Conservation (phyloP, 768 basidiomycete genomes). For the Pulveroboletus sp. region DNA sequence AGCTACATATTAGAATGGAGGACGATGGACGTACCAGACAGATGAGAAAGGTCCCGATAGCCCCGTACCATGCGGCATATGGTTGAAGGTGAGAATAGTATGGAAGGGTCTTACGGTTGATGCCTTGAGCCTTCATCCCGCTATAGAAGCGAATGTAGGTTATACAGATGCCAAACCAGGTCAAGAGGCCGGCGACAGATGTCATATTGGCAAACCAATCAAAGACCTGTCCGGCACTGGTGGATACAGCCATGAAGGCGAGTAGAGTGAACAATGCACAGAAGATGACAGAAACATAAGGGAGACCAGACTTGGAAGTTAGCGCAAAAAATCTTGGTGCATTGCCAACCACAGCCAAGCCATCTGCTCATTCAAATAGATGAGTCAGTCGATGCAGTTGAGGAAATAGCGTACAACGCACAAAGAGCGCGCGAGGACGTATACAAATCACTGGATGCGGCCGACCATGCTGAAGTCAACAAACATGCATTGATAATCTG, state of each 20-base stretch:
- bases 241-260: slow-evolving; percentile 77
- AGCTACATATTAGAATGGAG: slow-evolving; percentile 1
- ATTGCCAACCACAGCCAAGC: slow-evolving; percentile 72
- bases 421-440: slow-evolving; percentile 85
- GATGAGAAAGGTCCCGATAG: slow-evolving; percentile 38
- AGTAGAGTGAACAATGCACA: slow-evolving; percentile 62
- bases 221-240: slow-evolving; percentile 70
- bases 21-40: slow-evolving; percentile 49
- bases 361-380: slow-evolving; percentile 44
- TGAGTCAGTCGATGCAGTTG: not conserved
- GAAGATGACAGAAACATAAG: slow-evolving; percentile 66
- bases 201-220: slow-evolving; percentile 79
- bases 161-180: slow-evolving; percentile 75
- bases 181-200: slow-evolving; percentile 61
- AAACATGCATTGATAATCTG: slow-evolving; percentile 80
- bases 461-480: slow-evolving; percentile 89
- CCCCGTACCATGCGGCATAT: slow-evolving; percentile 59
- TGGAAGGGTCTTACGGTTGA: slow-evolving; percentile 66
- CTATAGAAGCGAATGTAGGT: slow-evolving; percentile 80
- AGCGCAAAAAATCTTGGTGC: slow-evolving; percentile 76
- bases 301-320: slow-evolving; percentile 70
- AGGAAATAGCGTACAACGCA: slow-evolving; percentile 32
- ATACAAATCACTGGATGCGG: slow-evolving; percentile 84
- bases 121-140: slow-evolving; percentile 79
- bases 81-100: slow-evolving; percentile 66